Evolutionary conservation across 306 rosid genomes (phyloP).

Genomic region (Medicago ruthenica): DNA sequence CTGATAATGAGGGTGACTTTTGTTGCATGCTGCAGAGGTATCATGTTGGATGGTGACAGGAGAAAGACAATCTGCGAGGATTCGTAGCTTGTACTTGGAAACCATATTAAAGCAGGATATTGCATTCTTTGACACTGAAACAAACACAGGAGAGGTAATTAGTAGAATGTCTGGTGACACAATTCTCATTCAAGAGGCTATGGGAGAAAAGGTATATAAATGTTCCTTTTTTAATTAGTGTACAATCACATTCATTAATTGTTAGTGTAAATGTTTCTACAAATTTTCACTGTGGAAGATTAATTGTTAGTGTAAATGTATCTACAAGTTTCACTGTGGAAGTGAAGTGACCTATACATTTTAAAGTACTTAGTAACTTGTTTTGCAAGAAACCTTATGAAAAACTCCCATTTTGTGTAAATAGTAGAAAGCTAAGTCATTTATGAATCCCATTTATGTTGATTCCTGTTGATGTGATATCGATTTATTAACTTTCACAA

Average conservation of each 20-base stretch:
- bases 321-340: background rate
- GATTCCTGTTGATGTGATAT: no score
- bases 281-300: no score
- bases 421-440: no score
- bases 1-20: slow-evolving; percentile 9
- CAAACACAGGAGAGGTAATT: slow-evolving; percentile 79
- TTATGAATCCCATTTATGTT: no score
- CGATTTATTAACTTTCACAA: no score
- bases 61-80: slow-evolving; percentile 83
- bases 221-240: background rate
- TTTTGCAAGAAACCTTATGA: no score
- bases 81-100: slow-evolving; percentile 81
- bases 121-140: slow-evolving; percentile 83
- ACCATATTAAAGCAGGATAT: slow-evolving; percentile 83
- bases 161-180: slow-evolving; percentile 97
- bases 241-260: background rate
- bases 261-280: no score
- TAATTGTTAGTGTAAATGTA: background rate
- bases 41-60: slow-evolving; percentile 94
- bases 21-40: slow-evolving; percentile 64
- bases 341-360: background rate
- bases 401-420: no score
- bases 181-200: slow-evolving; percentile 88
- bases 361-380: no score
- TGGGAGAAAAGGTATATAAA: slow-evolving; percentile 79